Conservation (phyloP, 192 early-diverging fungal genomes). For the Gryganskiella cystojenkinii region DNA sequence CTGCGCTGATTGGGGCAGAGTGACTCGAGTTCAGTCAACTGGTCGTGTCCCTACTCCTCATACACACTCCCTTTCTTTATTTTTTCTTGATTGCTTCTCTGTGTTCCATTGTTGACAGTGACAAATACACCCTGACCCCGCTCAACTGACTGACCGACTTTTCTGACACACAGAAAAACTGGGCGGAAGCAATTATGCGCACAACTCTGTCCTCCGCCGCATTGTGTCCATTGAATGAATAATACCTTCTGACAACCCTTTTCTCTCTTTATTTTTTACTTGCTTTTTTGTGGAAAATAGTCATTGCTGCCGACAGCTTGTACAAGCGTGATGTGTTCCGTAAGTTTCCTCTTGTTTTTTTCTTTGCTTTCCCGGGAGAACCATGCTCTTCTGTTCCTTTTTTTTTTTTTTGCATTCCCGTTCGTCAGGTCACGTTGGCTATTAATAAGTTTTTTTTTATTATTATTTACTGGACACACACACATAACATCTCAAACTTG, state of each 20-base stretch:
- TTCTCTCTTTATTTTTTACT: background rate
- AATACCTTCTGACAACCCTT: background rate
- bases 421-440: too few relatives aligned
- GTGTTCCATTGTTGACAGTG: background rate
- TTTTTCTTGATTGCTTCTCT: background rate
- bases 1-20: background rate
- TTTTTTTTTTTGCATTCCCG: too few relatives aligned
- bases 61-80: background rate
- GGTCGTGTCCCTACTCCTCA: background rate
- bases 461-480: background rate
- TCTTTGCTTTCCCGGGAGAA: background rate
- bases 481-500: background rate
- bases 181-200: too few relatives aligned
- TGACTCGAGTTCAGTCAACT: background rate
- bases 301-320: conserved; percentile 93
- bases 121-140: background rate
- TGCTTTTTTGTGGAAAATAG: conserved; percentile 36
- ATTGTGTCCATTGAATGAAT: too few relatives aligned
- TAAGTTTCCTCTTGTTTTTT: conserved; percentile 50
- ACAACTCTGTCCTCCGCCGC: too few relatives aligned
- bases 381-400: too few relatives aligned
- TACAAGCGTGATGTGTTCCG: conserved; percentile 92
- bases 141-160: background rate
- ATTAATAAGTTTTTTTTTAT: too few relatives aligned
- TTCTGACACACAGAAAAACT: too few relatives aligned